Evolutionary conservation across 2,329 filamentous ascomycete species (phyloP).

Genomic region (Xylaria multiplex): DNA sequence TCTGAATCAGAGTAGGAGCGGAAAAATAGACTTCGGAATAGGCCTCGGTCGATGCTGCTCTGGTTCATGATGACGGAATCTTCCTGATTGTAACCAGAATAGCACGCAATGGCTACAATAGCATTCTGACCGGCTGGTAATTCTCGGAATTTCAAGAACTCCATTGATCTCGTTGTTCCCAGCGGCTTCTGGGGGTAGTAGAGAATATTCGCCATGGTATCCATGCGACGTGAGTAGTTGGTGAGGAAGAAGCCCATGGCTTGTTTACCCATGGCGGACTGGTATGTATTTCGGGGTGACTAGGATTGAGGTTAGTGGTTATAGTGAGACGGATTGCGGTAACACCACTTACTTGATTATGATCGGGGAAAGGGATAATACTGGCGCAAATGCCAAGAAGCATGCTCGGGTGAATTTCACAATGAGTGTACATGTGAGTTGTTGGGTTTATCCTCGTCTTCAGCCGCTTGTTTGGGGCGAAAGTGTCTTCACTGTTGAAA

Average conservation of each 20-base stretch:
- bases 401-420: slow-evolving; percentile 99
- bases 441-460: slow-evolving; percentile 88
- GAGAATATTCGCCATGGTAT: slow-evolving; percentile 98
- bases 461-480: slow-evolving; percentile 80
- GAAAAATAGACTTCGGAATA: slow-evolving; percentile 98
- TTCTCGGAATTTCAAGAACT: slow-evolving; percentile 98
- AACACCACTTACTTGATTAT: slow-evolving; percentile 77
- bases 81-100: slow-evolving; percentile 99
- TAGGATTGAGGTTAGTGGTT: slow-evolving; percentile 55
- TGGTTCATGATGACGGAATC: slow-evolving; percentile 99
- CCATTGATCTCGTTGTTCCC: slow-evolving; percentile 96
- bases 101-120: slow-evolving; percentile 96
- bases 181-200: slow-evolving; percentile 99
- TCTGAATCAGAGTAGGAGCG: slow-evolving; percentile 96
- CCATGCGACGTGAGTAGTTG: slow-evolving; percentile 96
- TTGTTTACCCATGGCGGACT: slow-evolving; percentile 99
- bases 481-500: slow-evolving; percentile 61
- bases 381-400: slow-evolving; percentile 97
- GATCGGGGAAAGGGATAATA: slow-evolving; percentile 99
- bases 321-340: not conserved
- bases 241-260: slow-evolving; percentile 99
- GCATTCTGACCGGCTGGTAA: slow-evolving; percentile 96
- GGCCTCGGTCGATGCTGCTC: slow-evolving; percentile 95
- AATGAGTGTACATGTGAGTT: slow-evolving; percentile 95
- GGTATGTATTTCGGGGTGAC: slow-evolving; percentile 98